A percentile compares a stretch with the other conserved stretches of the same genome.
These are phyloP conservation scores for Syncephalis plumigaleata DNA, from an alignment of 371 early-diverging fungal species.

Conservation along the genomic window DNA sequence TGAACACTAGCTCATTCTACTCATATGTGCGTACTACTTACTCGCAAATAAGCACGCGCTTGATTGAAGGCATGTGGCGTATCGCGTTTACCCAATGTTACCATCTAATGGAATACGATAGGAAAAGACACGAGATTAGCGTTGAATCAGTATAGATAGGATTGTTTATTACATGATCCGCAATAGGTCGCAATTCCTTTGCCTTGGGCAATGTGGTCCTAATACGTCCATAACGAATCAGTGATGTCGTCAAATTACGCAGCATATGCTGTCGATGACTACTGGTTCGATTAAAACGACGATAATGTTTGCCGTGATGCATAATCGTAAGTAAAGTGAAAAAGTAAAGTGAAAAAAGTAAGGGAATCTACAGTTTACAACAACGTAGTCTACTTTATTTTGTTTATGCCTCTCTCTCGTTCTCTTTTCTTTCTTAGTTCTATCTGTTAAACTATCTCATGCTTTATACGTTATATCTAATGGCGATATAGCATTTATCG, in stretches of 20 bases:
- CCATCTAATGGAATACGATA: conserved; percentile 32
- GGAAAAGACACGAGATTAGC: no score
- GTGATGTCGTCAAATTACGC: conserved; percentile 69
- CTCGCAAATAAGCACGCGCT: conserved; percentile 39
- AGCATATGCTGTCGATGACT: conserved; percentile 67
- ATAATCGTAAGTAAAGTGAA: conserved; percentile 10
- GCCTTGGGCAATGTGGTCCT: conserved; percentile 91
- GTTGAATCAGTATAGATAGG: not conserved
- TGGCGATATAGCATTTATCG: no score
- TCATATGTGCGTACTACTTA: no score
- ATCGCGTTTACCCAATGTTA: conserved; percentile 59
- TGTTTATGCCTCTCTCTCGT: no score
- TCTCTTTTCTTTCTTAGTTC: no score
- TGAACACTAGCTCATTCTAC: no score
- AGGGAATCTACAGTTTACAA: no score
- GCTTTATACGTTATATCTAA: no score
- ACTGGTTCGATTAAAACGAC: conserved; percentile 48
- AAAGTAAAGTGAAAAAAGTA: conserved; percentile 1
- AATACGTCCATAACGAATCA: conserved; percentile 79
- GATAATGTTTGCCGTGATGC: conserved; percentile 53
- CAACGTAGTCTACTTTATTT: no score
- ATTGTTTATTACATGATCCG: conserved; percentile 42
- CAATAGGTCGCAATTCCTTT: conserved; percentile 69
- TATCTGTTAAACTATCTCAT: no score
- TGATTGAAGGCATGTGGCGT: conserved; percentile 35